A percentile compares a stretch with the other conserved stretches of the same genome.
Evolutionary conservation across 192 early-diverging fungal species (phyloP).

Genomic region (Chytriomyces sp.): DNA sequence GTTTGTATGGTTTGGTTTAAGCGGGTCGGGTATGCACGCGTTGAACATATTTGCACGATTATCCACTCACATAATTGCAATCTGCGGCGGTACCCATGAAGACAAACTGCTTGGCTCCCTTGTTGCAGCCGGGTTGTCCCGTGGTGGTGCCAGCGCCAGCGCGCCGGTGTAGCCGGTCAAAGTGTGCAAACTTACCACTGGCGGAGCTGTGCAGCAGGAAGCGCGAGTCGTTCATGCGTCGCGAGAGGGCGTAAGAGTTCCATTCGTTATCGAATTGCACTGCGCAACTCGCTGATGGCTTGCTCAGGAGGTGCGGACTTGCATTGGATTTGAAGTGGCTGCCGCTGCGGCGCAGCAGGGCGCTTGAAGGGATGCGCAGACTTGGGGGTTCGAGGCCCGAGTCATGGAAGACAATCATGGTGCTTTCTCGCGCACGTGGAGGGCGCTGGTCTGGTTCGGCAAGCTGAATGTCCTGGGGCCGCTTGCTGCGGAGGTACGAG

Average conservation of each 20-base stretch:
- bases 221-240: neutral
- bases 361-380: neutral
- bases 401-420: slow-evolving; percentile 26
- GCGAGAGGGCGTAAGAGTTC: neutral
- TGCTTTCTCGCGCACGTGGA: neutral
- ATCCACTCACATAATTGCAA: slow-evolving; percentile 47
- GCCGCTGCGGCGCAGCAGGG: neutral
- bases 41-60: neutral
- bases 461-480: slow-evolving; percentile 8
- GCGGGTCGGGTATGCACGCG: too few species aligned
- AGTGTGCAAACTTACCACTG: neutral
- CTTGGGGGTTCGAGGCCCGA: slow-evolving; percentile 20
- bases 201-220: neutral
- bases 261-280: neutral
- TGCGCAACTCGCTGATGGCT: neutral
- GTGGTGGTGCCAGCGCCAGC: neutral
- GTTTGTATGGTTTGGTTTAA: neutral
- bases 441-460: neutral
- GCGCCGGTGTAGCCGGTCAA: neutral
- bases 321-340: too few species aligned
- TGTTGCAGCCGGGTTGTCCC: slow-evolving; percentile 11
- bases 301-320: too few species aligned
- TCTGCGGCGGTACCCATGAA: slow-evolving; percentile 56
- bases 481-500: neutral
- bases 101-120: slow-evolving; percentile 33